phyloP scores from a whole-genome alignment of 495 filamentous ascomycete genomes.

The Daldinia concentrica region DNA sequence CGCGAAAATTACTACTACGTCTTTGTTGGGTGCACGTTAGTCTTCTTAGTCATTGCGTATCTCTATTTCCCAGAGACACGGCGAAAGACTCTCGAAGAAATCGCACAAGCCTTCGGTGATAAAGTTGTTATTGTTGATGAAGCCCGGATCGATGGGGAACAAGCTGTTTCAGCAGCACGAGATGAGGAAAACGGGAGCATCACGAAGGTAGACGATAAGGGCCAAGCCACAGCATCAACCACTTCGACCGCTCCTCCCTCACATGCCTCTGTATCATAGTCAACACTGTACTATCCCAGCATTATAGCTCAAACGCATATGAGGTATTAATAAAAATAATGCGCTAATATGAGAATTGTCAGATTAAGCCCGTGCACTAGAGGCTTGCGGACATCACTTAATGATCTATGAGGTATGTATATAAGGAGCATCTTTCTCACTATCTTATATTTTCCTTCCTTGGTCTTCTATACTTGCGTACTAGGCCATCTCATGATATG shows the following conservation, averaged over 20 bases:
- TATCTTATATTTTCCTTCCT: neutral
- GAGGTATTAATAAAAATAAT: neutral
- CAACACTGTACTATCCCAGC: neutral
- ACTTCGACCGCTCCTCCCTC: constrained; percentile 13
- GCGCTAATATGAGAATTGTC: neutral
- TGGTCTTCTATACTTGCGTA: too few species aligned
- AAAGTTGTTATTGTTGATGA: constrained; percentile 58
- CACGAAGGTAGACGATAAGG: constrained; percentile 16
- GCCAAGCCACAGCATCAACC: constrained; percentile 8
- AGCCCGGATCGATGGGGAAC: constrained; percentile 37
- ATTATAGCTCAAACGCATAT: neutral
- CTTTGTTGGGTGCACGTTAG: constrained; percentile 61
- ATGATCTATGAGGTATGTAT: neutral
- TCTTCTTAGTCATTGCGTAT: constrained; percentile 63
- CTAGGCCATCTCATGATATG: neutral
- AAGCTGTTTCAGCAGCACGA: neutral
- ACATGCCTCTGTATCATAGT: constrained; percentile 4
- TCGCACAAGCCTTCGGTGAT: constrained; percentile 66
- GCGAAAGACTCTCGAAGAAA: constrained; percentile 66
- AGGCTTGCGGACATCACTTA: neutral
- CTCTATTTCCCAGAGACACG: constrained; percentile 68
- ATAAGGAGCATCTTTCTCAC: neutral
- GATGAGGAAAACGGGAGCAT: constrained; percentile 27
- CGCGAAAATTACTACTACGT: constrained; percentile 70
- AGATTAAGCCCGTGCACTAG: neutral